These are phyloP conservation scores for Alternaria panax DNA, from an alignment of 2,329 filamentous ascomycete species.

Conservation along the genomic window DNA sequence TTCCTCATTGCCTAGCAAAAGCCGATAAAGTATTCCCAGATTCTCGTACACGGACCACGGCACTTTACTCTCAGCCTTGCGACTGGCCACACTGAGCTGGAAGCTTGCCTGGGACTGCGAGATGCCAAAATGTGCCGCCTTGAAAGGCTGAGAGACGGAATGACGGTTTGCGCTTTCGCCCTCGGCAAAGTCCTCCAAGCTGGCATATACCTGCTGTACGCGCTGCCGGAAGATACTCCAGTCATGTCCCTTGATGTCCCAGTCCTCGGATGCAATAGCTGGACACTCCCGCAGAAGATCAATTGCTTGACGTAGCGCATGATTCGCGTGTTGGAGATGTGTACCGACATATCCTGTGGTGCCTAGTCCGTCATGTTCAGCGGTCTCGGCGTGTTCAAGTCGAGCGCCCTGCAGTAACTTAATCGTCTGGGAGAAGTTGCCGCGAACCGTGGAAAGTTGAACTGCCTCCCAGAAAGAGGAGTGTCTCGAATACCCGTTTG, in stretches of 20 bases:
- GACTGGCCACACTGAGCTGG: conserved; percentile 71
- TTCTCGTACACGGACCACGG: conserved; percentile 92
- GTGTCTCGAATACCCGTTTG: conserved; percentile 78
- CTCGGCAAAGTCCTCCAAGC: conserved; percentile 81
- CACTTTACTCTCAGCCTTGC: conserved; percentile 82
- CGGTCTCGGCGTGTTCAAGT: conserved; percentile 76
- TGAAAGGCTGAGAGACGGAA: conserved; percentile 55
- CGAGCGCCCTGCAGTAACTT: conserved; percentile 75
- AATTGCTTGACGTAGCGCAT: conserved; percentile 72
- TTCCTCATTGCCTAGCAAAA: conserved; percentile 76
- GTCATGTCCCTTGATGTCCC: conserved; percentile 81
- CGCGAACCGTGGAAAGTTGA: conserved; percentile 73
- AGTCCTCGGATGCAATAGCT: conserved; percentile 69
- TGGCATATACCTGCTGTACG: conserved; percentile 71
- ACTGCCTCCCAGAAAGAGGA: conserved; percentile 84
- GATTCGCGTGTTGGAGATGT: conserved; percentile 79
- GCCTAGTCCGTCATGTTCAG: conserved; percentile 67
- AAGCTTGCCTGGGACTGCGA: conserved; percentile 60
- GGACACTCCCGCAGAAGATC: conserved; percentile 78
- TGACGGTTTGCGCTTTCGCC: conserved; percentile 65
- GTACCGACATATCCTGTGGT: conserved; percentile 74
- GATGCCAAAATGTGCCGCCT: conserved; percentile 50
- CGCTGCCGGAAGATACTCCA: conserved; percentile 86
- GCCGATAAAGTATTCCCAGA: conserved; percentile 79
- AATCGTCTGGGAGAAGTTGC: conserved; percentile 72